Evolutionary conservation across 2,329 filamentous ascomycete genomes (phyloP), one percentile per base, ranked within the genome.

Genomic region (Xylariaceae sp.): DNA sequence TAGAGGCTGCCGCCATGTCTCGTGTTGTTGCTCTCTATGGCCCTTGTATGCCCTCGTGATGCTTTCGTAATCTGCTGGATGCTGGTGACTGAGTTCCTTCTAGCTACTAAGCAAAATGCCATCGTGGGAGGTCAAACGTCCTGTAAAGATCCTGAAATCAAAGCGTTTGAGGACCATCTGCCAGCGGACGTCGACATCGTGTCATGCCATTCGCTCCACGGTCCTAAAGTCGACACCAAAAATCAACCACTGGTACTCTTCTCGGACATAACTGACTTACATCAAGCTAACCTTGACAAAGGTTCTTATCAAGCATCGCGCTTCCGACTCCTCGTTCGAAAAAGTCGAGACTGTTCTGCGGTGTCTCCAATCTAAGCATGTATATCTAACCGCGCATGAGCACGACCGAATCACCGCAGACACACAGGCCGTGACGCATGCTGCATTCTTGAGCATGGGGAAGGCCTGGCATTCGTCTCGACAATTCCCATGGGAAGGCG

Each of bases 331-430:
- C 57, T 89, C 86, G 50, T 86, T 96, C 53, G 73, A 75, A 51
- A 89, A 94, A 61, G 90, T 97, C 46, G 86, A 96, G 68, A 71
- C 79, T 4, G 87, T 96, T 49, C 83, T 99, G 33, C 82, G 85
- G 31, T 96, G 91, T 68, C 86, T 99, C 47, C 77, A 83, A 28
- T 96, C 90, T 42, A 93, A 90, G 70, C 83, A 89, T 63, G 94
- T 99, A 54, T 85, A 93, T 68, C 86, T 99, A 54, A 88, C 89
- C 0, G 92, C 92, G 14, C 81, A 84, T 54, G 85, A 92, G 71
- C 94, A 99, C 70, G 94, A 99, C 72, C 89, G 90, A 57, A 99
- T 99, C 72, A 99, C 94, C 1, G 94, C 94, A 55, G 94, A 99
- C 73, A 99, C 94, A 1, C 94, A 99, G 72, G 94, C 94, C 31